A percentile compares a stretch with the other conserved stretches of the same genome.
Evolutionary conservation across 73 alveolate species (phyloP).

Genomic region (Uronychia binucleata): DNA sequence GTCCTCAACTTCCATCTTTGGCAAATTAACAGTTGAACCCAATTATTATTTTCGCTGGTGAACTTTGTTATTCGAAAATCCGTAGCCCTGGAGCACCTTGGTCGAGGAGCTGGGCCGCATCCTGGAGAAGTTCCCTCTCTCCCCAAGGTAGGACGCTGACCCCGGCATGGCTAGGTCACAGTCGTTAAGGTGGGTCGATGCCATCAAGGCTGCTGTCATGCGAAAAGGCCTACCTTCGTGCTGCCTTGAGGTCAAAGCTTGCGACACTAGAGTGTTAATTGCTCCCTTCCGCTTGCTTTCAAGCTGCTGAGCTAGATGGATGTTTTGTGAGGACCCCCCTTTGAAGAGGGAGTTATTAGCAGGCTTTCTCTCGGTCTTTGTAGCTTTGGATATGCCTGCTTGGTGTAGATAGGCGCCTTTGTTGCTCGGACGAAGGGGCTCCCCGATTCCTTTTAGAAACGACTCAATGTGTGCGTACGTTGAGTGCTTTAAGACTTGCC

Average conservation of each 20-base stretch:
- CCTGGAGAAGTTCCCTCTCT: not conserved
- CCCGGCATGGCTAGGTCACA: not conserved
- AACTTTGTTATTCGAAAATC: not conserved
- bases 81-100: not conserved
- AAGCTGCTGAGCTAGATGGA: not conserved
- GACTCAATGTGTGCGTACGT: not conserved
- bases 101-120: not conserved
- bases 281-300: not conserved
- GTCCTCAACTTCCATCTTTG: not conserved
- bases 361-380: not conserved
- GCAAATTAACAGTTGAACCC: not conserved
- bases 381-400: not conserved
- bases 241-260: not conserved
- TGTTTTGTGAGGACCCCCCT: not conserved
- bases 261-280: not conserved
- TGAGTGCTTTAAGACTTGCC: not conserved
- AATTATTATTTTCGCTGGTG: not conserved
- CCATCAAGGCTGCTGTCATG: not conserved
- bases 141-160: not conserved
- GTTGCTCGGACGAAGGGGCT: not conserved
- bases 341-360: not conserved
- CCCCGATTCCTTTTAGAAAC: not conserved
- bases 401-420: not conserved
- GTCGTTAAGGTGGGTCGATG: not conserved
- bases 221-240: not conserved